Evolutionary conservation across 306 rosid species (phyloP).

Genomic region (Pyrus betulifolia): DNA sequence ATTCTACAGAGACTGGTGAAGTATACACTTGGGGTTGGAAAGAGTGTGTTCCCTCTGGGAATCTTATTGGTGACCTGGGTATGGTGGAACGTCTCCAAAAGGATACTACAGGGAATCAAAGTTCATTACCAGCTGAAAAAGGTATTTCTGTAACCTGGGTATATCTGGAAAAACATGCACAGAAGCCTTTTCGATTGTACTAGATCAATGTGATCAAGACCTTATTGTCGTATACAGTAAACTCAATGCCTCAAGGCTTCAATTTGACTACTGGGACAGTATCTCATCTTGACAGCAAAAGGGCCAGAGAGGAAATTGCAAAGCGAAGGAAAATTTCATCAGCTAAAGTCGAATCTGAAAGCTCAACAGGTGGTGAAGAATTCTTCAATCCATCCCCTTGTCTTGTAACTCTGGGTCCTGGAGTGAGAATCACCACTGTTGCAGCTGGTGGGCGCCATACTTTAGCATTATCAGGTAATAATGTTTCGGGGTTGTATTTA

Average conservation of each 20-base stretch:
- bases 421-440: slow-evolving; percentile 58
- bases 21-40: slow-evolving; percentile 93
- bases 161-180: neutral
- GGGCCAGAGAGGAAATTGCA: slow-evolving; percentile 48
- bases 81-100: slow-evolving; percentile 36
- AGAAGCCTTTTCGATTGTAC: neutral
- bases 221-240: slow-evolving; percentile 39
- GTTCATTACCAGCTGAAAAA: slow-evolving; percentile 47
- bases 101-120: slow-evolving; percentile 43
- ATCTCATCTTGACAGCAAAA: slow-evolving; percentile 48
- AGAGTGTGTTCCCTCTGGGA: slow-evolving; percentile 82
- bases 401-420: slow-evolving; percentile 53
- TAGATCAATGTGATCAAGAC: slow-evolving; percentile 21
- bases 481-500: slow-evolving; percentile 15
- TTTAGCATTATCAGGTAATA: slow-evolving; percentile 76
- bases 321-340: slow-evolving; percentile 62
- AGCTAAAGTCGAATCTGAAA: slow-evolving; percentile 56
- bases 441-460: slow-evolving; percentile 94
- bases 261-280: slow-evolving; percentile 46
- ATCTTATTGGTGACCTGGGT: slow-evolving; percentile 44
- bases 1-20: slow-evolving; percentile 54
- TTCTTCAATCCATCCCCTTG: slow-evolving; percentile 53
- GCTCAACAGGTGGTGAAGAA: slow-evolving; percentile 55
- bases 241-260: slow-evolving; percentile 38
- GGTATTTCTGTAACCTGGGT: slow-evolving; percentile 19